Conservation (phyloP, 2,329 filamentous ascomycete species). For the Verticillium dahliae region DNA sequence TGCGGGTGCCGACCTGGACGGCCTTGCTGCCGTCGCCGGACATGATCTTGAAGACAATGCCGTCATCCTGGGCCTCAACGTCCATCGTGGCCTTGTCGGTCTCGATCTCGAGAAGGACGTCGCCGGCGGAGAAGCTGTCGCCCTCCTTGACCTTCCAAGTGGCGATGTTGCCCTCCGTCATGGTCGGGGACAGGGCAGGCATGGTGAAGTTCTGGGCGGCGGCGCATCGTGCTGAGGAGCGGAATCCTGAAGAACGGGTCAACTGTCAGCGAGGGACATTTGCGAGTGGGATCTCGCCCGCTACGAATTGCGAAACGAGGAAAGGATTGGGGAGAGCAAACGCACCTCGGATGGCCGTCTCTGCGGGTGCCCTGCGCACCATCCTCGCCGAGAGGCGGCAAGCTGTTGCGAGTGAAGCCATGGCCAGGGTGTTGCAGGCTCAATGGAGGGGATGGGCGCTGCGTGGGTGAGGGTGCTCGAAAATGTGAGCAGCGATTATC, state of each 20-base stretch:
- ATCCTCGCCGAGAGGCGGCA: constrained; percentile 59
- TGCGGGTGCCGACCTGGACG: constrained; percentile 71
- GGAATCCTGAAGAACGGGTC: constrained; percentile 45
- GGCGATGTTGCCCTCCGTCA: constrained; percentile 88
- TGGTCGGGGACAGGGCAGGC: constrained; percentile 85
- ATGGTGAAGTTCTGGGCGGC: constrained; percentile 85
- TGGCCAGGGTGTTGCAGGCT: constrained; percentile 24
- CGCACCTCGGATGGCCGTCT: constrained; percentile 54
- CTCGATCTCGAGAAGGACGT: constrained; percentile 87
- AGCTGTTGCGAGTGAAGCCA: constrained; percentile 61
- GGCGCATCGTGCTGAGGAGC: constrained; percentile 53
- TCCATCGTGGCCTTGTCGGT: constrained; percentile 95
- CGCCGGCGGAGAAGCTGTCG: constrained; percentile 73
- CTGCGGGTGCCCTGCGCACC: constrained; percentile 45
- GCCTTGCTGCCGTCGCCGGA: constrained; percentile 66
- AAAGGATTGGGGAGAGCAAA: constrained; percentile 10
- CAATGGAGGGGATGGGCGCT: constrained; percentile 13
- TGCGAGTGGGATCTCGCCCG: neutral
- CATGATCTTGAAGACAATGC: constrained; percentile 77
- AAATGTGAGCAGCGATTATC: constrained; percentile 3
- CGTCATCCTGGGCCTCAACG: constrained; percentile 87
- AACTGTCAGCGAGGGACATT: constrained; percentile 5
- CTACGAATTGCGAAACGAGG: neutral
- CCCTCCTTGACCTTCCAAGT: constrained; percentile 84
- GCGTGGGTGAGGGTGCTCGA: constrained; percentile 10